phyloP scores from a whole-genome alignment of 345 rosid species.

The Cardamine occulta region DNA sequence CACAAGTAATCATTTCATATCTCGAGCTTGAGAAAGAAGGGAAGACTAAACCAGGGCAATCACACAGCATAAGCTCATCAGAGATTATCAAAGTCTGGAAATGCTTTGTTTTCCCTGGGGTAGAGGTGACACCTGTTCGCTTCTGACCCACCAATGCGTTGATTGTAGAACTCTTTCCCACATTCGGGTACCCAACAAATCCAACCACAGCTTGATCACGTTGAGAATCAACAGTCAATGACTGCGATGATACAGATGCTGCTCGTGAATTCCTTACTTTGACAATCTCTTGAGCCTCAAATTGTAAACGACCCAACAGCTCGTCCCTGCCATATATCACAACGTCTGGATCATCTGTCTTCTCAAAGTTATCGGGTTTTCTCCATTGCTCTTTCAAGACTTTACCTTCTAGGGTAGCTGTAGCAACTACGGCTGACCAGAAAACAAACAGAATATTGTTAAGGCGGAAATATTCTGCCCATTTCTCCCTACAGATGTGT shows the following conservation, averaged over 20 bases:
- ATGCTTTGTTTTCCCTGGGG: slow-evolving; percentile 98
- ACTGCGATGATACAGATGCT: slow-evolving; percentile 34
- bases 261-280: slow-evolving; percentile 56
- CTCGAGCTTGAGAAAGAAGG: slow-evolving; percentile 94
- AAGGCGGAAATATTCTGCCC: slow-evolving; percentile 74
- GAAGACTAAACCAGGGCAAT: slow-evolving; percentile 94
- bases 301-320: slow-evolving; percentile 72
- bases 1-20: slow-evolving; percentile 92
- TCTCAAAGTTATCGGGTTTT: slow-evolving; percentile 40
- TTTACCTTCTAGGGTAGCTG: slow-evolving; percentile 82
- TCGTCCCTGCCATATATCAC: slow-evolving; percentile 81
- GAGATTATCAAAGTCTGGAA: slow-evolving; percentile 92
- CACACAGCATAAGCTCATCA: slow-evolving; percentile 79
- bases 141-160: slow-evolving; percentile 96
- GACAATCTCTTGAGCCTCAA: slow-evolving; percentile 80
- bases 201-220: slow-evolving; percentile 69
- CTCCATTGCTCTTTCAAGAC: slow-evolving; percentile 50
- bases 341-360: slow-evolving; percentile 59
- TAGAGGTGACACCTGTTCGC: slow-evolving; percentile 93
- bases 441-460: slow-evolving; percentile 72
- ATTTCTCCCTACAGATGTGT: slow-evolving; percentile 63
- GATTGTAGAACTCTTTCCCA: slow-evolving; percentile 96
- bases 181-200: slow-evolving; percentile 97
- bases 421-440: slow-evolving; percentile 97
- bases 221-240: slow-evolving; percentile 33